Percentiles rank a stretch among this genome's conserved stretches.
Conservation (phyloP, 2,329 filamentous ascomycete genomes). For the Hymenoscyphus linearis region DNA sequence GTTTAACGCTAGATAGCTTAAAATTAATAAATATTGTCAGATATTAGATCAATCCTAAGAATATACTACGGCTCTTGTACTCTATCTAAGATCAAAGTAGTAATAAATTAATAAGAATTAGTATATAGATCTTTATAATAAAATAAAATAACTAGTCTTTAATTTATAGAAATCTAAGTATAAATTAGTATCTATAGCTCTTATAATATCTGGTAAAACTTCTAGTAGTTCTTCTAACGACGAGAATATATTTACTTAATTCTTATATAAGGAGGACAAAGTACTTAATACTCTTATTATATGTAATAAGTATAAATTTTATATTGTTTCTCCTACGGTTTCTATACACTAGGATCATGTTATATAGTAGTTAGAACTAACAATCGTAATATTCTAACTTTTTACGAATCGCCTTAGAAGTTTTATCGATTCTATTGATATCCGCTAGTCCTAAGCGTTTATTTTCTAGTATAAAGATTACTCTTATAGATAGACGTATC, state of each 20-base stretch:
- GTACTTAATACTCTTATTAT: not conserved
- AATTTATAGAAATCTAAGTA: not conserved
- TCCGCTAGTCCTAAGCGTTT: not conserved
- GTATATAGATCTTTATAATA: not conserved
- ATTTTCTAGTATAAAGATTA: not conserved
- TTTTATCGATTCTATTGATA: not conserved
- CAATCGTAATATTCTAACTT: not conserved
- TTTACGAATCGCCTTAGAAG: not conserved
- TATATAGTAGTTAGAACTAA: not conserved
- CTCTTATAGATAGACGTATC: not conserved
- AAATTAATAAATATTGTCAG: too few relatives aligned
- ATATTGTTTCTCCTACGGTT: not conserved
- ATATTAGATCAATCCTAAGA: too few relatives aligned
- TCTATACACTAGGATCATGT: not conserved
- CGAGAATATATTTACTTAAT: not conserved
- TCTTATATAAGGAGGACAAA: not conserved
- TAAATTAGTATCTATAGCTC: not conserved
- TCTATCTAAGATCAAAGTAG: not conserved
- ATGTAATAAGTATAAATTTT: not conserved
- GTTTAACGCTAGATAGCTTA: too few relatives aligned
- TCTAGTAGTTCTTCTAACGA: not conserved
- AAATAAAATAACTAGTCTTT: not conserved
- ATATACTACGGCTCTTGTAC: too few relatives aligned
- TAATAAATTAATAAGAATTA: not conserved
- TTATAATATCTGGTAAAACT: not conserved